Evolutionary conservation across 352 stramenopile genomes (phyloP).

Genomic region (Phytophthora cactorum): DNA sequence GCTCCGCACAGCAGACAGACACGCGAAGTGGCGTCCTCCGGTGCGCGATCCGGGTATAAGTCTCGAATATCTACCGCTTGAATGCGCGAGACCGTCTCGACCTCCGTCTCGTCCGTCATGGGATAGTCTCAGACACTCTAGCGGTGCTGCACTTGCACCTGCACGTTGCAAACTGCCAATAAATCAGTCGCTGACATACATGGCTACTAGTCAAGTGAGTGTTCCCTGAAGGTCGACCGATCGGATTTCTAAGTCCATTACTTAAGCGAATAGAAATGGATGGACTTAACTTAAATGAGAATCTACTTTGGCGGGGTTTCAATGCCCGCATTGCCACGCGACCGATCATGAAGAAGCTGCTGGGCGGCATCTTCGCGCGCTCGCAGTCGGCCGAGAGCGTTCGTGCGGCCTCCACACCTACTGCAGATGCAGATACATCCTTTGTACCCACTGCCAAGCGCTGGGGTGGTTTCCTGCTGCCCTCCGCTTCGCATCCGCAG

Average conservation of each 20-base stretch:
- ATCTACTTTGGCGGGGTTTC: background rate
- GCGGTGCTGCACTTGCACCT: conserved; percentile 12
- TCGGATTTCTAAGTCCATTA: background rate
- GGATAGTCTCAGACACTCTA: background rate
- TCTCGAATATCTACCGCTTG: conserved; percentile 56
- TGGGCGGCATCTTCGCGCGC: conserved; percentile 66
- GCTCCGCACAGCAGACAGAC: conserved; percentile 53
- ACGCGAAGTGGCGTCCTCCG: conserved; percentile 48
- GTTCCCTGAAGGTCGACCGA: background rate
- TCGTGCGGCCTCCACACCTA: conserved; percentile 1
- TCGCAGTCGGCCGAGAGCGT: conserved; percentile 21
- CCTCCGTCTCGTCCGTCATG: conserved; percentile 60
- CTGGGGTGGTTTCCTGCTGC: conserved; percentile 28
- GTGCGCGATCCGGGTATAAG: conserved; percentile 47
- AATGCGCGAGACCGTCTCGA: conserved; percentile 61
- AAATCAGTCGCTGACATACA: conserved; percentile 38
- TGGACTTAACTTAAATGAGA: conserved; percentile 12
- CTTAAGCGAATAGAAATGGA: background rate
- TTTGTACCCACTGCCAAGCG: conserved; percentile 1
- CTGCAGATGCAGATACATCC: background rate
- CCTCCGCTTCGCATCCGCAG: conserved; percentile 3
- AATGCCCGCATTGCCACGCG: conserved; percentile 3
- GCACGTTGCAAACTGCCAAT: conserved; percentile 15
- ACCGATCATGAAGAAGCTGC: conserved; percentile 71
- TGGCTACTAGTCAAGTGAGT: conserved; percentile 17